phyloP scores from a whole-genome alignment of 2,329 filamentous ascomycete species.

The Monosporascus cannonballus region DNA sequence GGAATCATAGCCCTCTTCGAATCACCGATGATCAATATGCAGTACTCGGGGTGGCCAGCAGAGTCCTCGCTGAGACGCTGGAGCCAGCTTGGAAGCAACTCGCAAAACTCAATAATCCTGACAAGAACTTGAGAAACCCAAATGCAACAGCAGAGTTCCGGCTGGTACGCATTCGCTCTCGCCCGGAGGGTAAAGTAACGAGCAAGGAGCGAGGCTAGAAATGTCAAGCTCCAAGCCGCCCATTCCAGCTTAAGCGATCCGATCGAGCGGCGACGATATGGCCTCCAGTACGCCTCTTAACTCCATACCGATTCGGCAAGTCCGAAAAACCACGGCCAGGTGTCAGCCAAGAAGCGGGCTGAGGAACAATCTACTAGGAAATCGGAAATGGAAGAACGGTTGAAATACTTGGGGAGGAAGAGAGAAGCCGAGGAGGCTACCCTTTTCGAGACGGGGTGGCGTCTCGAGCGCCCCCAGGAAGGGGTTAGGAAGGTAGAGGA shows the following conservation, averaged over 20 bases:
- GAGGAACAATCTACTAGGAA: too few species aligned
- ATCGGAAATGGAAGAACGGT: too few species aligned
- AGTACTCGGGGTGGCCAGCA: conserved; percentile 11
- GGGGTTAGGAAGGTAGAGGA: too few species aligned
- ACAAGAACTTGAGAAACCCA: conserved; percentile 16
- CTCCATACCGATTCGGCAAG: too few species aligned
- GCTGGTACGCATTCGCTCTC: conserved; percentile 5
- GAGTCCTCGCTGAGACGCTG: conserved; percentile 8
- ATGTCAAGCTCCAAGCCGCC: conserved; percentile 13
- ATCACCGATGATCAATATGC: conserved; percentile 19
- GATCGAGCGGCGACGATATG: background rate
- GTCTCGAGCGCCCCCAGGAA: too few species aligned
- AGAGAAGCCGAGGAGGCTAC: too few species aligned
- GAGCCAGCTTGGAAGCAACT: conserved; percentile 15
- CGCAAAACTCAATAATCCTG: conserved; percentile 16
- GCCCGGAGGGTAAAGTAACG: background rate
- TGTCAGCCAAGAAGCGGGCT: too few species aligned
- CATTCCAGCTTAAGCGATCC: conserved; percentile 15
- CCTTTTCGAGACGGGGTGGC: too few species aligned
- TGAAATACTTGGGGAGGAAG: too few species aligned
- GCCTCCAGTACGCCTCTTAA: too few species aligned
- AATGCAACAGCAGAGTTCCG: conserved; percentile 19
- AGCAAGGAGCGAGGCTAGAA: background rate
- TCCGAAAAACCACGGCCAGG: too few species aligned
- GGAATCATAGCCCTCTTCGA: background rate